Evolutionary conservation across 2,329 filamentous ascomycete species (phyloP).

Genomic region (Magnaporthales sp.): DNA sequence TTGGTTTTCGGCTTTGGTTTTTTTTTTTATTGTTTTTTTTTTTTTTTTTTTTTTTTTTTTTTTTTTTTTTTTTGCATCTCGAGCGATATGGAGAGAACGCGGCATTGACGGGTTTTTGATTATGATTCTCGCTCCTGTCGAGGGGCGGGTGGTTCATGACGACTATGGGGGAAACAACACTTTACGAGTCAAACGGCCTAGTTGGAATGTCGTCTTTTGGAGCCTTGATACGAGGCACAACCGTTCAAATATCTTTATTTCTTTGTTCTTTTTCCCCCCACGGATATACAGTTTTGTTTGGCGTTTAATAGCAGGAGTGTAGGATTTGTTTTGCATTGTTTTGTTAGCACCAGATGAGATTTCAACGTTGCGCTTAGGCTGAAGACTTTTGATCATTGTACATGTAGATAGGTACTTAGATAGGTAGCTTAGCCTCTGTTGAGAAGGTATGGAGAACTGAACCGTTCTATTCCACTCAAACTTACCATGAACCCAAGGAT

Average conservation of each 20-base stretch:
- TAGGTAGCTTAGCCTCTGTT: not conserved
- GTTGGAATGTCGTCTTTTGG: not conserved
- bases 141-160: not conserved
- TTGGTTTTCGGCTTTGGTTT: no score
- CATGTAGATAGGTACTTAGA: not conserved
- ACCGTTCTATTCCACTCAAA: not conserved
- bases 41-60: not conserved
- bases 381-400: not conserved
- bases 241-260: not conserved
- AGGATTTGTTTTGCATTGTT: slow-evolving; percentile 1
- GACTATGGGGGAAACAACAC: not conserved
- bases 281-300: not conserved
- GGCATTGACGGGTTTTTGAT: not conserved
- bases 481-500: not conserved
- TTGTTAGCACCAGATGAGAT: not conserved
- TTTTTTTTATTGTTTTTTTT: no score
- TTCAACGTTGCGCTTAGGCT: not conserved
- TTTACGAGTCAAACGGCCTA: not conserved
- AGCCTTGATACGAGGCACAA: not conserved
- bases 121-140: not conserved
- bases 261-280: slow-evolving; percentile 5
- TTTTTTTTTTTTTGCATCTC: not conserved
- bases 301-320: not conserved
- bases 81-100: not conserved
- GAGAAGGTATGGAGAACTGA: not conserved